Percentiles rank a stretch among this genome's conserved stretches.
phyloP scores from a whole-genome alignment of 1,284 basidiomycete species.

The Microbotryum lychnidis-dioicae region DNA sequence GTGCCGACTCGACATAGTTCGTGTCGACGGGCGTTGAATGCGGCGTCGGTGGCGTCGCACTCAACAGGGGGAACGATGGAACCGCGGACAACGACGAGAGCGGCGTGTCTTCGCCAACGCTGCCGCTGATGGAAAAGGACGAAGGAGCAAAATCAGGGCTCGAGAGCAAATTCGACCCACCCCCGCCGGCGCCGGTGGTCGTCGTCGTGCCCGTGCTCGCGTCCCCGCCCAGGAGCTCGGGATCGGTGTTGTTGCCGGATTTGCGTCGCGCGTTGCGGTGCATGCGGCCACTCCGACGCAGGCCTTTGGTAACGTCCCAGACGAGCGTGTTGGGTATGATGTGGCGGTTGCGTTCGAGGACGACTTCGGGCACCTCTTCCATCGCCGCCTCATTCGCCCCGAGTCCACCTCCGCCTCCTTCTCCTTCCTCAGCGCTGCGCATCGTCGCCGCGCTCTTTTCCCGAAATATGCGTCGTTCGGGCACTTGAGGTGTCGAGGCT shows the following conservation, averaged over 20 bases:
- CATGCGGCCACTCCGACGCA: slow-evolving; percentile 9
- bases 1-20: neutral
- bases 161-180: slow-evolving; percentile 17
- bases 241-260: neutral
- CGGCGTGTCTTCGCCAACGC: slow-evolving; percentile 11
- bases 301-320: slow-evolving; percentile 35
- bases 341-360: slow-evolving; percentile 84
- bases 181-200: neutral
- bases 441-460: neutral
- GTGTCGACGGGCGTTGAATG: slow-evolving; percentile 28
- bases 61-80: slow-evolving; percentile 10
- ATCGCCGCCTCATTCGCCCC: slow-evolving; percentile 8
- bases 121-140: slow-evolving; percentile 22
- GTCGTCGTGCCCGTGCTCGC: slow-evolving; percentile 16
- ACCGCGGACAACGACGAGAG: slow-evolving; percentile 6
- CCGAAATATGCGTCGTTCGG: neutral
- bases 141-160: slow-evolving; percentile 26
- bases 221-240: slow-evolving; percentile 1
- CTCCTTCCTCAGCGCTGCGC: slow-evolving; percentile 10
- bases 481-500: neutral
- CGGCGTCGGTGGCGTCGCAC: slow-evolving; percentile 15
- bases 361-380: slow-evolving; percentile 55
- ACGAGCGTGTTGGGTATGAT: slow-evolving; percentile 89
- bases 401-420: neutral
- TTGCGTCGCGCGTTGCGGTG: neutral